Base-by-base conservation (phyloP, 2,329 filamentous ascomycete genomes). In the Phyllosticta ampelicida region DNA sequence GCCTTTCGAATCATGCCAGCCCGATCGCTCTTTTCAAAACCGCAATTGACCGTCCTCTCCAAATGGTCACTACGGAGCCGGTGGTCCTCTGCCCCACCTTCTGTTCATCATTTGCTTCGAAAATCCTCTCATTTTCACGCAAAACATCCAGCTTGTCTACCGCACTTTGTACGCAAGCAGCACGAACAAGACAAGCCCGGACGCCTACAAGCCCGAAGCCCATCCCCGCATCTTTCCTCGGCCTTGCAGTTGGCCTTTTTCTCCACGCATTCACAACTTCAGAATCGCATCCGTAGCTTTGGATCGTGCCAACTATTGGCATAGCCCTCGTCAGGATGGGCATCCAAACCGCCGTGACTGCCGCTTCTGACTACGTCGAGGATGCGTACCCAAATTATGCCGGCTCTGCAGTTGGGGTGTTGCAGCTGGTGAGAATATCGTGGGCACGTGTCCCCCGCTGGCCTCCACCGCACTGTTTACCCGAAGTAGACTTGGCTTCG, bases 341-440 rank as follows among this genome's bases (percentile, higher is more conserved):
- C 11, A 67, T 70, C 53, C 68, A 66, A 59, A 63, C 62, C 13
- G 77, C 77, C 9, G 73, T 75, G 56, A 71, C 80, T 62, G 75
- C 75, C 9, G 77, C 75, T 1, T 71, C 77, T 5, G 79, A 80
- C 64, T 78, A 77, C 54, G 65, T 76, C 28, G 74, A 72, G 1
- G 76, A 79, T 59, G 72, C 76, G 0, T 79, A 79, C 58, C 74
- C 76, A 29, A 71, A 74, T 48, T 80, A 79, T 60, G 76, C 77
- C 3, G 78, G 73, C 2, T 78, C 74, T 30, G 77, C 77, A 0
- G 70, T 80, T 20, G 77, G 1, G 77, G 75, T 0, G 73, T 78
- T 2, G 76, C 73, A 0, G 73, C 78, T 48, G 71, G 75, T 8
- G 78, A 80, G 66, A 80, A 80, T 59, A 62, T 75, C 3, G 72